These are phyloP conservation scores for Claviceps humidiphila DNA, from an alignment of 2,329 filamentous ascomycete genomes.

Conservation along the genomic window DNA sequence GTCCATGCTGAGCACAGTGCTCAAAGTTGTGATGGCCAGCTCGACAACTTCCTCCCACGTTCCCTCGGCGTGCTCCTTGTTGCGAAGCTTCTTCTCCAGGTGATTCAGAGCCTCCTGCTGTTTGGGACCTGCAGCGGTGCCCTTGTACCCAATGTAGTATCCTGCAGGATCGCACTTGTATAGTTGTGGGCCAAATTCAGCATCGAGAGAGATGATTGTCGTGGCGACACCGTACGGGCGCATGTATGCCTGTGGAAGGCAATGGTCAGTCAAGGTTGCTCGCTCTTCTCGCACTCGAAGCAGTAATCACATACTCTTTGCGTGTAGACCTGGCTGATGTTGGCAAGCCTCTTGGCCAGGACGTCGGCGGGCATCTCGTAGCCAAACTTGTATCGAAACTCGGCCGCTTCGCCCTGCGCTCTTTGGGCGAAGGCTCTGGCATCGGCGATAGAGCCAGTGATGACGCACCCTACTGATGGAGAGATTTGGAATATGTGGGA, in stretches of 20 bases:
- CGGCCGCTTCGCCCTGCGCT: slow-evolving; percentile 87
- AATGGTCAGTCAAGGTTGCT: not conserved
- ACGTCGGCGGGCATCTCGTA: slow-evolving; percentile 99
- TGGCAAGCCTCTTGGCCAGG: slow-evolving; percentile 88
- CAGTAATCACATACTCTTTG: slow-evolving; percentile 54
- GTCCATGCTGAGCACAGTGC: slow-evolving; percentile 93
- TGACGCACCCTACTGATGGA: slow-evolving; percentile 90
- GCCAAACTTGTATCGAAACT: slow-evolving; percentile 96
- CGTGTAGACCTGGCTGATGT: slow-evolving; percentile 98
- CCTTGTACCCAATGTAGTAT: slow-evolving; percentile 98
- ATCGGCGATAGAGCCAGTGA: slow-evolving; percentile 97
- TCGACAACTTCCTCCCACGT: slow-evolving; percentile 97
- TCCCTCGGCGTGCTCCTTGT: slow-evolving; percentile 88
- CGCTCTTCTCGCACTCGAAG: not conserved
- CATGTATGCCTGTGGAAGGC: slow-evolving; percentile 65
- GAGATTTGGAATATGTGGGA: slow-evolving; percentile 97
- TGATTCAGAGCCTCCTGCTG: slow-evolving; percentile 98
- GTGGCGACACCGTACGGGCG: slow-evolving; percentile 90
- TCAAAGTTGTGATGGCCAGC: slow-evolving; percentile 86
- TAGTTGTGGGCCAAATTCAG: slow-evolving; percentile 82
- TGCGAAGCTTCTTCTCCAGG: slow-evolving; percentile 98
- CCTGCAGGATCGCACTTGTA: slow-evolving; percentile 98
- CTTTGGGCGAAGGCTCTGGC: slow-evolving; percentile 85
- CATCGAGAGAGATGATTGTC: slow-evolving; percentile 87
- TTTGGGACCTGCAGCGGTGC: slow-evolving; percentile 91